These are phyloP conservation scores for Beta vulgaris DNA, from an alignment of 148 eudicot genomes.

Conservation along the genomic window DNA sequence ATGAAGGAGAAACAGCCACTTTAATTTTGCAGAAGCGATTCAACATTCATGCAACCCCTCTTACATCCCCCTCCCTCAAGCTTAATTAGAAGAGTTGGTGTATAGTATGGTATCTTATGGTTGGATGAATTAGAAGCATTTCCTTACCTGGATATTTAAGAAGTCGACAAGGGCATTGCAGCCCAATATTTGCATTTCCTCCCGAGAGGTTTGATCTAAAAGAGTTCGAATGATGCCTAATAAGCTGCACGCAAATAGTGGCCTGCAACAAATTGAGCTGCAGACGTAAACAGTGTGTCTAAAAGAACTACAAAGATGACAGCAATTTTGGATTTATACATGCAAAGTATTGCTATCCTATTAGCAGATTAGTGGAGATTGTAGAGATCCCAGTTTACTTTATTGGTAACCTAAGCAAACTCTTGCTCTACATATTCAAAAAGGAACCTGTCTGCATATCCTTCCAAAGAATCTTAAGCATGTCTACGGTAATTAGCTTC, in stretches of 20 bases:
- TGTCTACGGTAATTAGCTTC: no score
- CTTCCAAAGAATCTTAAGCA: no score
- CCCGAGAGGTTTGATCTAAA: constrained; percentile 57
- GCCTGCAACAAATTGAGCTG: constrained; percentile 51
- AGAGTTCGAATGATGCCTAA: constrained; percentile 70
- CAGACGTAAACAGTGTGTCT: constrained; percentile 8
- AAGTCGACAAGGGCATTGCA: constrained; percentile 75
- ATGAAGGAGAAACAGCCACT: neutral
- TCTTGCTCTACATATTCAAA: neutral
- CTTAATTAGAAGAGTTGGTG: neutral
- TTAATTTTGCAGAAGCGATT: neutral
- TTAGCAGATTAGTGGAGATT: neutral
- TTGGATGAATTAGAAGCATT: neutral
- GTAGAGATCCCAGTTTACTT: neutral
- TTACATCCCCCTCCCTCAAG: neutral
- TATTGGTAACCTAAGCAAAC: neutral
- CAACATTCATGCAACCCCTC: neutral
- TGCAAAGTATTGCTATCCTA: neutral
- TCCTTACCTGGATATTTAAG: constrained; percentile 65
- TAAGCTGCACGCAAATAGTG: constrained; percentile 69
- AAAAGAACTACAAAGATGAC: constrained; percentile 8
- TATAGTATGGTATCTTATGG: neutral
- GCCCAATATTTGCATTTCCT: constrained; percentile 64
- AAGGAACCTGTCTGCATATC: no score
- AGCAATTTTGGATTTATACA: neutral